Evolutionary conservation across 495 filamentous ascomycete genomes (phyloP).

Genomic region (Annulohypoxylon nitens): DNA sequence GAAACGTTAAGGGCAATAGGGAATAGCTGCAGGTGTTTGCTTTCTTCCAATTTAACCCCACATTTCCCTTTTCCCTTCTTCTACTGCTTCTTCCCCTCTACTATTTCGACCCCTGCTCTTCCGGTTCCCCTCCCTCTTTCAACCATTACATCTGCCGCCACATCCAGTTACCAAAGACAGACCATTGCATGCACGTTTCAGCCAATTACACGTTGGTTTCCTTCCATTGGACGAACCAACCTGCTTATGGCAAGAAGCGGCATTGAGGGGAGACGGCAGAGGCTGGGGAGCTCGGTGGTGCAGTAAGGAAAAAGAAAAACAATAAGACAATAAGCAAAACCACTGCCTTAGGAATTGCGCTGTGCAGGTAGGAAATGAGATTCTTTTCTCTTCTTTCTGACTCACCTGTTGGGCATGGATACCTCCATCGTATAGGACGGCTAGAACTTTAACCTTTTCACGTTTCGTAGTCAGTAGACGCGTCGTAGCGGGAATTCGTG

Average conservation of each 20-base stretch:
- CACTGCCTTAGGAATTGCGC: slow-evolving; percentile 9
- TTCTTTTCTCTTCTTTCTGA: background rate
- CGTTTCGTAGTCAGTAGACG: slow-evolving; percentile 62
- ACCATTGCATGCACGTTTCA: slow-evolving; percentile 42
- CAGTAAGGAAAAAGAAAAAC: slow-evolving; percentile 24
- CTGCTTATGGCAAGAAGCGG: slow-evolving; percentile 36
- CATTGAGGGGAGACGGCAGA: slow-evolving; percentile 43
- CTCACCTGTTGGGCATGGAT: slow-evolving; percentile 65
- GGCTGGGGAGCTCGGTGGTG: slow-evolving; percentile 2
- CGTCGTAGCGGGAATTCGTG: slow-evolving; percentile 42
- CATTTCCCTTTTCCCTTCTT: slow-evolving; percentile 6
- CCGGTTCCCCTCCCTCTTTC: slow-evolving; percentile 21
- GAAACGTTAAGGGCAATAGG: background rate
- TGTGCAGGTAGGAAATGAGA: background rate
- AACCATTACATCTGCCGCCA: slow-evolving; percentile 43
- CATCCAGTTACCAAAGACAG: slow-evolving; percentile 39
- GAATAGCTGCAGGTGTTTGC: background rate
- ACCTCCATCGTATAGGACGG: slow-evolving; percentile 69
- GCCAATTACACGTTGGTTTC: slow-evolving; percentile 40
- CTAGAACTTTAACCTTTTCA: slow-evolving; percentile 70
- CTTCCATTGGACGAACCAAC: slow-evolving; percentile 29
- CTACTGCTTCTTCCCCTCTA: background rate
- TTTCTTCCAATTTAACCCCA: slow-evolving; percentile 39
- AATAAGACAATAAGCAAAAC: slow-evolving; percentile 11
- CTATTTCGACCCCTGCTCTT: slow-evolving; percentile 23